These are phyloP conservation scores for Citeromyces siamensis DNA, from an alignment of 1,139 yeast species.

Conservation along the genomic window DNA sequence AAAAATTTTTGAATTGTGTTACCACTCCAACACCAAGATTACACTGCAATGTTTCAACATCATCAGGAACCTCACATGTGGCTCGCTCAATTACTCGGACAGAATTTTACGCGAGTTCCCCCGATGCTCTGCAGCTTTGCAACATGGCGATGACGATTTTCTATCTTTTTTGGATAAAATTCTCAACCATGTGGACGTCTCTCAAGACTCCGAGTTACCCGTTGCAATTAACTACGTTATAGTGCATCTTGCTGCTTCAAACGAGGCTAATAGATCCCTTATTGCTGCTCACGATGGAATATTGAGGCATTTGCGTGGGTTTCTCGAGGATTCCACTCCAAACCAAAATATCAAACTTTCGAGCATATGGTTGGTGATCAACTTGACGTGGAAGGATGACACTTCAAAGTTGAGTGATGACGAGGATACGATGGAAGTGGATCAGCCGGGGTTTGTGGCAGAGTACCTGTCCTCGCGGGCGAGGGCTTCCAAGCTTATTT, in stretches of 20 bases:
- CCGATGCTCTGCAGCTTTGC: constrained; percentile 9
- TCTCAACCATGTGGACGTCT: constrained; percentile 13
- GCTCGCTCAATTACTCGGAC: constrained; percentile 40
- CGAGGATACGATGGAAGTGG: constrained; percentile 10
- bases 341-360: constrained; percentile 32
- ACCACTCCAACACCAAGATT: constrained; percentile 35
- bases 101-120: constrained; percentile 24
- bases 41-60: constrained; percentile 62
- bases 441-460: constrained; percentile 3
- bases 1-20: constrained; percentile 35
- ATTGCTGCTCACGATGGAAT: constrained; percentile 29
- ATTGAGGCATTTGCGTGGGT: constrained; percentile 22
- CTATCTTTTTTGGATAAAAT: constrained; percentile 24
- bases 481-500: constrained; percentile 18
- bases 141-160: constrained; percentile 19
- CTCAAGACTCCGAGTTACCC: constrained; percentile 22
- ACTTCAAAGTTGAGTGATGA: constrained; percentile 9
- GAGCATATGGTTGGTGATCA: constrained; percentile 46
- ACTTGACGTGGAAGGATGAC: constrained; percentile 38
- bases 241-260: constrained; percentile 46
- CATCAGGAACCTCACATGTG: constrained; percentile 63
- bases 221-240: constrained; percentile 37
- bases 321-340: constrained; percentile 24
- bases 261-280: constrained; percentile 31
- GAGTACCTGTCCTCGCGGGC: constrained; percentile 6